phyloP scores from a whole-genome alignment of 805 yeast species.

The Kazachstania kunashirensis region DNA sequence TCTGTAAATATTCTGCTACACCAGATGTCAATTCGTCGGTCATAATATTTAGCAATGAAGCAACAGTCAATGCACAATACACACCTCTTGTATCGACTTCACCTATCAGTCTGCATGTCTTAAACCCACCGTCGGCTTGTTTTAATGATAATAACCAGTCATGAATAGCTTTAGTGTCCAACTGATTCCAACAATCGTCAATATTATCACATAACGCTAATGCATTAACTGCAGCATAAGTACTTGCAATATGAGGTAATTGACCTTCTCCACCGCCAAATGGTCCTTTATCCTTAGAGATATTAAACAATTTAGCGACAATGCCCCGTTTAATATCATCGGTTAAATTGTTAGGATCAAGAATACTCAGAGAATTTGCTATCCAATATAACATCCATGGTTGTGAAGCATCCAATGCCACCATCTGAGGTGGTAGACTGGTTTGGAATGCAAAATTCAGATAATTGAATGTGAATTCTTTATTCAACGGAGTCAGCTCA shows the following conservation, averaged over 20 bases:
- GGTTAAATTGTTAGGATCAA: slow-evolving; percentile 27
- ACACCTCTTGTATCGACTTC: slow-evolving; percentile 80
- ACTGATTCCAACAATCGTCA: slow-evolving; percentile 31
- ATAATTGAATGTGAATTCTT: slow-evolving; percentile 36
- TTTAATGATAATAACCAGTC: slow-evolving; percentile 60
- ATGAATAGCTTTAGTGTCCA: slow-evolving; percentile 42
- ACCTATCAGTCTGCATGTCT: slow-evolving; percentile 38
- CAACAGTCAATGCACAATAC: slow-evolving; percentile 74
- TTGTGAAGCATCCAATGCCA: slow-evolving; percentile 73
- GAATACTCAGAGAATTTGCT: slow-evolving; percentile 40
- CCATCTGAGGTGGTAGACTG: slow-evolving; percentile 42
- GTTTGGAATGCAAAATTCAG: slow-evolving; percentile 33
- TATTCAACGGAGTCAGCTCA: slow-evolving; percentile 10
- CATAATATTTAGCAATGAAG: slow-evolving; percentile 52
- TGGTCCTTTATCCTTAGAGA: slow-evolving; percentile 43
- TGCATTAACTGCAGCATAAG: slow-evolving; percentile 67
- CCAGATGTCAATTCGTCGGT: slow-evolving; percentile 50
- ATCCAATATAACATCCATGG: slow-evolving; percentile 90
- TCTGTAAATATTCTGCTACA: slow-evolving; percentile 48
- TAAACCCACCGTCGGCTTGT: slow-evolving; percentile 62
- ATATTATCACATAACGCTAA: slow-evolving; percentile 44
- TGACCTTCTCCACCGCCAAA: slow-evolving; percentile 83
- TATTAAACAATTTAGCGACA: slow-evolving; percentile 24
- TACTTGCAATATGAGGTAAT: slow-evolving; percentile 72
- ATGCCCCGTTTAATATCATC: slow-evolving; percentile 25